Base-by-base conservation (phyloP, 2,329 filamentous ascomycete species). In the Stemphylium beticola region DNA sequence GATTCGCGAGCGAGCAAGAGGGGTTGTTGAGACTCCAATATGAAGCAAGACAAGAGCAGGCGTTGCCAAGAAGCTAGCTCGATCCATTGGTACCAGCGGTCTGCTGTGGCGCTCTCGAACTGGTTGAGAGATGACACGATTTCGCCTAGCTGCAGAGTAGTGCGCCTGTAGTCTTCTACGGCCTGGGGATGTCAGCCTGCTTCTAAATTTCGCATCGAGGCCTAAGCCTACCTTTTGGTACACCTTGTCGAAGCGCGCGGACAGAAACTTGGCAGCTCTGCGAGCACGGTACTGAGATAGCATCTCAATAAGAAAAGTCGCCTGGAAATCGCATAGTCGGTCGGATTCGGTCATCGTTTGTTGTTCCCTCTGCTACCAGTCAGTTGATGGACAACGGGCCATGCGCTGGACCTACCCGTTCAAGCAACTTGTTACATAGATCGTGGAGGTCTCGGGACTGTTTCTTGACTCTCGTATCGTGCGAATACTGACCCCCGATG, bases 261-360 rank as follows among this genome's bases (percentile, higher is more conserved):
- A 77, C 14, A 78, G 56, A 6, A 66, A 64, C 37, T 65, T 71
- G 14, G 73, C 68, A 20, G 72, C 72, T 29, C 77, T 74, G 40
- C 75, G 70, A 9, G 76, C 74, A 49, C 72, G 75, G 62, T 76
- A 79, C 26, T 78, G 72, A 4, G 78, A 74, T 14, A 77, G 69
- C 0, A 77, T 50, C 57, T 81, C 79, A 7, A 78, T 57, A n/a
- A 81, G 64, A 24, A 80, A 72, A 4, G 78, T 63, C 4, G 77
- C 75, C 63, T 81, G 79, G 58, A 75, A 73, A 52, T 80, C 78
- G 49, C 73, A 77, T 8, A 76, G 53, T 32, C 74, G 67, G 6
- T 72, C 66, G 10, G 62, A 49, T 29, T 72, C 67, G 7, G 53
- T 57, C 47, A 68, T 60, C 4, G 63, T 46, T 29, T 68, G 65